A percentile compares a stretch with the other conserved stretches of the same genome.
These are phyloP conservation scores for Pulveroboletus sp. DNA, from an alignment of 768 basidiomycete species.

Conservation along the genomic window DNA sequence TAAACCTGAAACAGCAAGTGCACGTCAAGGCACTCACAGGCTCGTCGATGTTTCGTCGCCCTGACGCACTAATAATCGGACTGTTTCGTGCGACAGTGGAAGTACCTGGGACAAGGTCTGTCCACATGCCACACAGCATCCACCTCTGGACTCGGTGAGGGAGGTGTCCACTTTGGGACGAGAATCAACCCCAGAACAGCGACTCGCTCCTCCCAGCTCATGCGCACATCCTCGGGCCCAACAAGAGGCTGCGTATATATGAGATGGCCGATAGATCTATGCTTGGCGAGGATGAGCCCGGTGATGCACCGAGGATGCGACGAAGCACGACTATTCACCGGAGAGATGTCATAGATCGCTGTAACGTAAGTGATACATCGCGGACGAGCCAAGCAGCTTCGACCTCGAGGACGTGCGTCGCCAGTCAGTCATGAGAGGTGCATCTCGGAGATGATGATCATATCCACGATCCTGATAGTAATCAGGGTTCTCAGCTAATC, in stretches of 20 bases:
- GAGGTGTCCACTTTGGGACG: too few relatives aligned
- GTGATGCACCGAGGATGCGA: constrained; percentile 33
- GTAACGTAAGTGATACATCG: constrained; percentile 39
- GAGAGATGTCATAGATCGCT: constrained; percentile 41
- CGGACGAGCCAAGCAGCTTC: constrained; percentile 7
- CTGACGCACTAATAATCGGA: too few relatives aligned
- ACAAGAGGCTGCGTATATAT: constrained; percentile 46
- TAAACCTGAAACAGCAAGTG: not conserved
- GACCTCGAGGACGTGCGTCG: constrained; percentile 9
- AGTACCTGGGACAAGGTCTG: too few relatives aligned
- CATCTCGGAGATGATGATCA: constrained; percentile 14
- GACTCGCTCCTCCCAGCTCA: constrained; percentile 8
- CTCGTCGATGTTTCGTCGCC: too few relatives aligned
- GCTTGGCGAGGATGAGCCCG: constrained; percentile 45
- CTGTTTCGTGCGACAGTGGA: too few relatives aligned
- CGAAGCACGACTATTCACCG: constrained; percentile 12
- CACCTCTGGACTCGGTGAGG: too few relatives aligned
- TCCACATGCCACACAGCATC: too few relatives aligned
- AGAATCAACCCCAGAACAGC: too few relatives aligned
- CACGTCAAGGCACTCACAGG: constrained; percentile 32
- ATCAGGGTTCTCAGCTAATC: constrained; percentile 14
- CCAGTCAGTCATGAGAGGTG: not conserved
- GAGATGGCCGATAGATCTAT: constrained; percentile 43
- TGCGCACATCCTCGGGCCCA: constrained; percentile 42
- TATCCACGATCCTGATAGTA: constrained; percentile 1